Evolutionary conservation across 2,329 filamentous ascomycete genomes (phyloP).

Genomic region (Phialemonium atrogriseum): DNA sequence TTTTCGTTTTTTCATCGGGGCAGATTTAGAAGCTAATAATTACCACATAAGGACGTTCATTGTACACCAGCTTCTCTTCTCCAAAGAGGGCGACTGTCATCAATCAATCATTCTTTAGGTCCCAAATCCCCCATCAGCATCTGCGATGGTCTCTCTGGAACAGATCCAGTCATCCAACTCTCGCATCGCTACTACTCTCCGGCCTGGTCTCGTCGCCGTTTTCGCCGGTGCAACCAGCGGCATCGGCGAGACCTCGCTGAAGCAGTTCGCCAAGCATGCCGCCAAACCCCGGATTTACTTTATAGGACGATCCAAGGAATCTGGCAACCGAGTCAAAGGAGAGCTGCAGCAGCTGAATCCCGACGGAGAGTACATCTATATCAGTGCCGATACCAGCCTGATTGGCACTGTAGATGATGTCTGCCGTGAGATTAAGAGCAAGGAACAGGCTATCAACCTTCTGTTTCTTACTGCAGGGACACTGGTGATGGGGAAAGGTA

Average conservation of each 20-base stretch:
- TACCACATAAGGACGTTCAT: too few relatives aligned
- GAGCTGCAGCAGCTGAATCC: conserved; percentile 35
- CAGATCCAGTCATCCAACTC: conserved; percentile 24
- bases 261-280: conserved; percentile 31
- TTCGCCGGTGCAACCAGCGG: conserved; percentile 44
- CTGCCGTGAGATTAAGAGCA: conserved; percentile 38
- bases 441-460: conserved; percentile 38
- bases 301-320: conserved; percentile 34
- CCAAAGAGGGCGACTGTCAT: too few relatives aligned
- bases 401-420: conserved; percentile 38
- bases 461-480: conserved; percentile 35
- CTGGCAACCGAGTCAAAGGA: conserved; percentile 28
- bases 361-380: conserved; percentile 34
- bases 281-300: conserved; percentile 34
- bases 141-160: conserved; percentile 27
- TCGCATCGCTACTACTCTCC: conserved; percentile 20
- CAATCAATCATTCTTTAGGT: too few relatives aligned
- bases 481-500: conserved; percentile 16
- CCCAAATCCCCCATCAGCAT: too few relatives aligned
- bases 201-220: conserved; percentile 33
- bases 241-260: conserved; percentile 38
- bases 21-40: too few relatives aligned
- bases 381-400: conserved; percentile 35
- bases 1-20: too few relatives aligned
- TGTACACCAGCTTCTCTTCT: too few relatives aligned